These are phyloP conservation scores for Alternaria angustiovoidea DNA, from an alignment of 2,329 filamentous ascomycete species.

Conservation along the genomic window DNA sequence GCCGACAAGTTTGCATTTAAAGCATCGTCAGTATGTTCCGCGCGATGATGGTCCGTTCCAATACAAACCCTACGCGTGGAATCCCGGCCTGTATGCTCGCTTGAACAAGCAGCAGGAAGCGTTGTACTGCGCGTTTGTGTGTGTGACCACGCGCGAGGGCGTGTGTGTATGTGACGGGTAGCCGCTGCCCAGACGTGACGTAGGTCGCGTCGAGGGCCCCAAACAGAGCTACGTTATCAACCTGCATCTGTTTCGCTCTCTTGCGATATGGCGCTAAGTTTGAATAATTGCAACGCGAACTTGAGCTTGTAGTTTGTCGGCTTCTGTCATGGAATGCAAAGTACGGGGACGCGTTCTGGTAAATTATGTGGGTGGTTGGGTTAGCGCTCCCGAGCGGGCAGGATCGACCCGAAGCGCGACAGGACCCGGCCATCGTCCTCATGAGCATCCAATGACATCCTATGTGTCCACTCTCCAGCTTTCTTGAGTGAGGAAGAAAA, in stretches of 20 bases:
- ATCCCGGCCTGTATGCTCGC: neutral
- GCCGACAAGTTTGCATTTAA: neutral
- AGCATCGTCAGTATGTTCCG: neutral
- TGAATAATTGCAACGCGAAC: neutral
- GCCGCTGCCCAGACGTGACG: conserved; percentile 9
- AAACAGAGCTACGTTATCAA: neutral
- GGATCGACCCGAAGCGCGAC: conserved; percentile 1
- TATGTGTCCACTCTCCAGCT: neutral
- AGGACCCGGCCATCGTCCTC: neutral
- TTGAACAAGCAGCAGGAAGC: neutral
- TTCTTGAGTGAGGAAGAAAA: neutral
- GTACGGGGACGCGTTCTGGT: neutral
- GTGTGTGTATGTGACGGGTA: conserved; percentile 3
- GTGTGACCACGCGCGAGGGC: neutral
- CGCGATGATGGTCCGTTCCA: neutral
- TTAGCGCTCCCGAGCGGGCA: neutral
- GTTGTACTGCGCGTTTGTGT: neutral
- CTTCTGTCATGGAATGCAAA: neutral
- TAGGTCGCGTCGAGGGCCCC: conserved; percentile 6
- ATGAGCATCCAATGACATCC: neutral
- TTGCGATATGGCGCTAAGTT: neutral
- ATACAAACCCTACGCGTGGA: neutral
- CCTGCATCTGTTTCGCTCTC: neutral
- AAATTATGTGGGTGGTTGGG: neutral
- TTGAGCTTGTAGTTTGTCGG: neutral